Conservation (phyloP, 257 asterid species). For the Echium plantagineum region DNA sequence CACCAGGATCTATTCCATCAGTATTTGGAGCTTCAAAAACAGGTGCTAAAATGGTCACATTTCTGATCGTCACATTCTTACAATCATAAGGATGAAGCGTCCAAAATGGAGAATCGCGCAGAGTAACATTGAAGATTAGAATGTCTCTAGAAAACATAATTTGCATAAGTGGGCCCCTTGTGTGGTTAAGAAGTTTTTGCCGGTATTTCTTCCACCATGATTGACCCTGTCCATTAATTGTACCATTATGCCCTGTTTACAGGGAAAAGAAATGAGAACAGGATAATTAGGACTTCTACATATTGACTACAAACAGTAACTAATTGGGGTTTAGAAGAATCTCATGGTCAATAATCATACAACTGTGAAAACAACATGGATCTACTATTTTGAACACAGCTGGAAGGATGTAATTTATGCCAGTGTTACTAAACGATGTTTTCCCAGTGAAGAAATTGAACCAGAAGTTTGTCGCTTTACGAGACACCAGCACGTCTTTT, state of each 20-base stretch:
- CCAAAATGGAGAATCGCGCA: constrained; percentile 47
- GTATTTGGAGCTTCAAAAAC: constrained; percentile 39
- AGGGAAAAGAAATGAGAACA: neutral
- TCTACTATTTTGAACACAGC: no score
- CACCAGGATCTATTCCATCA: constrained; percentile 44
- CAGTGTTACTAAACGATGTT: no score
- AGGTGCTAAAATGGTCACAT: constrained; percentile 34
- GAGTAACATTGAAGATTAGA: constrained; percentile 26
- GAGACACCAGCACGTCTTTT: neutral
- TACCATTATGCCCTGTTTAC: constrained; percentile 37
- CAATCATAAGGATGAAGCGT: constrained; percentile 44
- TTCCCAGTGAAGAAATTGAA: no score
- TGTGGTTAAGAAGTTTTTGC: constrained; percentile 35
- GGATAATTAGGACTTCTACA: neutral
- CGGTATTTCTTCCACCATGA: constrained; percentile 46
- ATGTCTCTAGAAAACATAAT: constrained; percentile 45
- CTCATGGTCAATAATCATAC: no score
- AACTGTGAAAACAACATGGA: no score
- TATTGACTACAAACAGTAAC: no score
- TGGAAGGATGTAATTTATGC: no score
- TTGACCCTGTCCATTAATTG: constrained; percentile 45
- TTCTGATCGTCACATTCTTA: constrained; percentile 33
- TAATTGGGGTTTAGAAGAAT: no score
- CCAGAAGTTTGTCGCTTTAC: no score
- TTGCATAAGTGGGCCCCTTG: constrained; percentile 44